Conservation (phyloP, 177 flowering plant genomes). For the Tripterygium wilfordii region DNA sequence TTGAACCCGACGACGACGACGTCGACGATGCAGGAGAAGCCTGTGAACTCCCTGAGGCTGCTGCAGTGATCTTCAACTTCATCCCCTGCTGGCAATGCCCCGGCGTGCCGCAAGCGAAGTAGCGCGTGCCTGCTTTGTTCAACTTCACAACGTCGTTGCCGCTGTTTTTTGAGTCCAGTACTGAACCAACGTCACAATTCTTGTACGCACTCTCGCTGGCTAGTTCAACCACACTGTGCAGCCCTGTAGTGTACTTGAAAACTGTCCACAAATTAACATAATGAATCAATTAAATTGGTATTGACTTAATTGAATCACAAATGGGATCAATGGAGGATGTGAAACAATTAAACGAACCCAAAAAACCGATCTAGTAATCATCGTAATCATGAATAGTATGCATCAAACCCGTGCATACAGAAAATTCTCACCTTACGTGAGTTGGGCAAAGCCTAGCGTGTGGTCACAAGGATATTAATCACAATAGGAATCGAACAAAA, state of each 20-base stretch:
- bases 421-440: no score
- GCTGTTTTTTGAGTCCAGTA: constrained; percentile 34
- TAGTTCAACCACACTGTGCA: constrained; percentile 73
- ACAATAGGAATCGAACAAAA: neutral
- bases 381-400: neutral
- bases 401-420: neutral
- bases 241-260: constrained; percentile 61
- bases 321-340: neutral
- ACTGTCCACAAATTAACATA: constrained; percentile 32
- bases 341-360: no score
- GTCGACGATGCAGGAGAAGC: constrained; percentile 28
- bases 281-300: neutral
- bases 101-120: constrained; percentile 52
- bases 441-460: no score
- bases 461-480: neutral
- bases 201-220: constrained; percentile 47
- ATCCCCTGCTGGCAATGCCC: constrained; percentile 63
- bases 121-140: constrained; percentile 43
- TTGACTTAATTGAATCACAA: neutral
- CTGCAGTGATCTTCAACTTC: constrained; percentile 48
- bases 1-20: constrained; percentile 17
- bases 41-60: constrained; percentile 20
- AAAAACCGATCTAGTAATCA: no score
- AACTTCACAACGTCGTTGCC: constrained; percentile 51
- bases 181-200: constrained; percentile 43